A percentile compares a stretch with the other conserved stretches of the same genome.
Evolutionary conservation across 23 red algal genomes (phyloP).

Genomic region (Pyropia haitanensis): DNA sequence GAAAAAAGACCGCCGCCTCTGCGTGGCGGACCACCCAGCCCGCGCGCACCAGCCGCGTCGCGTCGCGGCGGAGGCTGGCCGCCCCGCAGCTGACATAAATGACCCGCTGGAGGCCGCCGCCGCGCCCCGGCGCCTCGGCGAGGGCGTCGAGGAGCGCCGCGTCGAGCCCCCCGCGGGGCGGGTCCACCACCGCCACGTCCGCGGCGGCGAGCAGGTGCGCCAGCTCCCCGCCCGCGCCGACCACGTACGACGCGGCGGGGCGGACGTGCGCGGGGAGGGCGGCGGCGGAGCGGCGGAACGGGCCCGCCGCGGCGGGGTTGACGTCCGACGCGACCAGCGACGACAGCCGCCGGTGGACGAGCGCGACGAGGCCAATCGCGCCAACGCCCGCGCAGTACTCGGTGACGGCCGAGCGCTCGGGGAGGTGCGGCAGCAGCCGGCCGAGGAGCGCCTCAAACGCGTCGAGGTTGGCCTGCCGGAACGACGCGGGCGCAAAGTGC

Average conservation of each 20-base stretch:
- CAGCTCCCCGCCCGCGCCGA: constrained; percentile 31
- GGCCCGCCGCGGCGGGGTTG: constrained; percentile 14
- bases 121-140: neutral
- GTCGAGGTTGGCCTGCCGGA: constrained; percentile 69
- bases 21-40: constrained; percentile 7
- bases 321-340: constrained; percentile 51
- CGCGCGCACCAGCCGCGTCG: constrained; percentile 4
- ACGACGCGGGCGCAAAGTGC: constrained; percentile 36
- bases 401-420: constrained; percentile 15
- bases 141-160: constrained; percentile 31
- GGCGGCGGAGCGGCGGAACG: constrained; percentile 18
- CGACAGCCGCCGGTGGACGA: constrained; percentile 12
- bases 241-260: constrained; percentile 13
- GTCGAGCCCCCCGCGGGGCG: constrained; percentile 62
- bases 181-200: constrained; percentile 63
- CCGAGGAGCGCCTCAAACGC: constrained; percentile 60
- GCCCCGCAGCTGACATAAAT: constrained; percentile 76
- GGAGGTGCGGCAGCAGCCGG: constrained; percentile 29
- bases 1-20: constrained; percentile 14
- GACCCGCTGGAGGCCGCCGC: constrained; percentile 17
- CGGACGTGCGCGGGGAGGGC: constrained; percentile 13
- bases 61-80: constrained; percentile 43
- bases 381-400: constrained; percentile 92
- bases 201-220: constrained; percentile 23
- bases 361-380: constrained; percentile 47